These are phyloP conservation scores for Colletotrichum lupini DNA, from an alignment of 2,329 filamentous ascomycete species.

Conservation along the genomic window DNA sequence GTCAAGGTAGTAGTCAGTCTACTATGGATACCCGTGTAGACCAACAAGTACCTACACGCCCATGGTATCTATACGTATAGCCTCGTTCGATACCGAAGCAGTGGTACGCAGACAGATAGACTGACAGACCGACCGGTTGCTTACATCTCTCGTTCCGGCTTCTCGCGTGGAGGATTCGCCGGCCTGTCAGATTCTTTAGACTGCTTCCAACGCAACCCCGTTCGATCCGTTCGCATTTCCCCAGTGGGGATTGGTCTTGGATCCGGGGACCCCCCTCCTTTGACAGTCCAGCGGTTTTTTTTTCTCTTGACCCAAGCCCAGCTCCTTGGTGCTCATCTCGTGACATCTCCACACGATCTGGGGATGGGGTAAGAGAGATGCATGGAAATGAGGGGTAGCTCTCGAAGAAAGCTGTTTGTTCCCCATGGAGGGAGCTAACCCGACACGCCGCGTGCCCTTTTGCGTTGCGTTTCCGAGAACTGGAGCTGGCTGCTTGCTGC, in stretches of 20 bases:
- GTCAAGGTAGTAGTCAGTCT: not conserved
- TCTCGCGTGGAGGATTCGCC: constrained; percentile 21
- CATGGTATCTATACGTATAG: not conserved
- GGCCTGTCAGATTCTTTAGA: constrained; percentile 9
- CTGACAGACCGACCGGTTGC: not conserved
- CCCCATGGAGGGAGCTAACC: constrained; percentile 34
- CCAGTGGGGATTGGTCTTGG: constrained; percentile 27
- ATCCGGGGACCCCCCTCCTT: constrained; percentile 29
- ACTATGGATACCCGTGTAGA: not conserved
- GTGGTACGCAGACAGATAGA: not conserved
- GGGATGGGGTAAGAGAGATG: constrained; percentile 28
- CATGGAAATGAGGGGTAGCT: constrained; percentile 36
- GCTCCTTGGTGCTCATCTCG: constrained; percentile 33
- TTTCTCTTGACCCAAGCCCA: constrained; percentile 9
- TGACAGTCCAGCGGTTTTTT: constrained; percentile 28
- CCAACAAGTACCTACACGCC: not conserved
- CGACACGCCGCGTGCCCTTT: constrained; percentile 21
- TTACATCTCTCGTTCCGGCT: constrained; percentile 10
- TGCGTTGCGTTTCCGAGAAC: constrained; percentile 1
- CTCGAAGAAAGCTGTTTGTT: constrained; percentile 30
- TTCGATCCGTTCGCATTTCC: constrained; percentile 27
- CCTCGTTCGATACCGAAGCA: not conserved
- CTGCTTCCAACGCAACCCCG: not conserved
- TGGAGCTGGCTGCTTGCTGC: not conserved
- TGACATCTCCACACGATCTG: constrained; percentile 36